These are phyloP conservation scores for Zasmidium citrigriseum DNA, from an alignment of 2,329 filamentous ascomycete genomes.

Conservation along the genomic window DNA sequence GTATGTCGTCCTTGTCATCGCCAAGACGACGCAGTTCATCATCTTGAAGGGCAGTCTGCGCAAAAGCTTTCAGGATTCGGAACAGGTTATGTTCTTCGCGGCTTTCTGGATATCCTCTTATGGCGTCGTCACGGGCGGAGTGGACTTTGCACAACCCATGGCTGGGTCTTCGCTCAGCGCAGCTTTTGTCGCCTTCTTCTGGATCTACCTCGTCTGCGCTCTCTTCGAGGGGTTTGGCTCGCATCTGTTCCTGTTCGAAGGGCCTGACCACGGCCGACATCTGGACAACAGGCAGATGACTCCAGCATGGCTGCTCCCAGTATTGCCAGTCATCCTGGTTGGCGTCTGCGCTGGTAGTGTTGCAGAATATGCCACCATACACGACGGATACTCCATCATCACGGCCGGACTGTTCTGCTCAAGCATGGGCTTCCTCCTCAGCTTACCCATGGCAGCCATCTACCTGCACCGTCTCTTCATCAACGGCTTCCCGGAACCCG, in stretches of 20 bases:
- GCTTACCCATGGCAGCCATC: neutral
- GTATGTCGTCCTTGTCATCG: neutral
- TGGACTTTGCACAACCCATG: neutral
- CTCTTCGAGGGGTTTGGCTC: neutral
- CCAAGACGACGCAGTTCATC: neutral
- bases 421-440: neutral
- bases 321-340: neutral
- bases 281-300: neutral
- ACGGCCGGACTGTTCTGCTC: neutral
- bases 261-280: neutral
- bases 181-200: neutral
- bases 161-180: neutral
- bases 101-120: slow-evolving; percentile 5
- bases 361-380: neutral
- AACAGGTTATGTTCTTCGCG: slow-evolving; percentile 6
- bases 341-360: neutral
- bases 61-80: neutral
- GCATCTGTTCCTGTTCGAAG: neutral
- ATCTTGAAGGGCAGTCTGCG: slow-evolving; percentile 1
- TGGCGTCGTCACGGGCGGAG: slow-evolving; percentile 1
- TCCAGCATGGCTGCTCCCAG: neutral
- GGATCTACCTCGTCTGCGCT: neutral
- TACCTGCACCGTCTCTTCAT: slow-evolving; percentile 2
- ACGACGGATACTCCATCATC: neutral
- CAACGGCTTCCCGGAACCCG: slow-evolving; percentile 4